Conservation (phyloP, 75 land plant species). For the Picea glauca region DNA sequence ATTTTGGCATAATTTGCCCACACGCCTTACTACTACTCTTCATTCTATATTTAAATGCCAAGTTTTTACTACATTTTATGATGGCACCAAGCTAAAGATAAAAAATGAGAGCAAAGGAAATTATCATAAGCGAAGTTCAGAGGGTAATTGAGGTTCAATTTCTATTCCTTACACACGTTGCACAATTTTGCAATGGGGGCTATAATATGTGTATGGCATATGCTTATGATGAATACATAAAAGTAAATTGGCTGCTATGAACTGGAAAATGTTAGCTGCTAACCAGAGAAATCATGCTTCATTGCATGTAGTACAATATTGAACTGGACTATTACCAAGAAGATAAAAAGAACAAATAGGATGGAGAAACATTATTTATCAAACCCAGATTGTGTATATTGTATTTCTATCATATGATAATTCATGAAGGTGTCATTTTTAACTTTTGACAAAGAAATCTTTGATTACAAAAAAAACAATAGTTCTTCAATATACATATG, state of each 20-base stretch:
- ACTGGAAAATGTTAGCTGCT: neutral
- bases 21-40: neutral
- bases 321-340: no score
- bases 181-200: neutral
- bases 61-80: no score
- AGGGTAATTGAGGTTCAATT: neutral
- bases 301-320: neutral
- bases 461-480: neutral
- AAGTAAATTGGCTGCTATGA: constrained; percentile 5
- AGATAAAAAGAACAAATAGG: no score
- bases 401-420: neutral
- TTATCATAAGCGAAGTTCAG: neutral
- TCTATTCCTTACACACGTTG: neutral
- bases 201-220: neutral
- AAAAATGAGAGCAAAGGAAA: neutral
- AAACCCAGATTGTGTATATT: neutral
- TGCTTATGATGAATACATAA: neutral
- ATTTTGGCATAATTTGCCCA: neutral
- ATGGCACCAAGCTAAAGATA: neutral
- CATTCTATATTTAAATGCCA: no score
- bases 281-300: neutral
- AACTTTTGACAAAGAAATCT: neutral
- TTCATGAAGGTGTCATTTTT: neutral
- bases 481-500: neutral
- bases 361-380: neutral